Conservation (phyloP, 768 basidiomycete genomes). For the Asterophora lycoperdoides region DNA sequence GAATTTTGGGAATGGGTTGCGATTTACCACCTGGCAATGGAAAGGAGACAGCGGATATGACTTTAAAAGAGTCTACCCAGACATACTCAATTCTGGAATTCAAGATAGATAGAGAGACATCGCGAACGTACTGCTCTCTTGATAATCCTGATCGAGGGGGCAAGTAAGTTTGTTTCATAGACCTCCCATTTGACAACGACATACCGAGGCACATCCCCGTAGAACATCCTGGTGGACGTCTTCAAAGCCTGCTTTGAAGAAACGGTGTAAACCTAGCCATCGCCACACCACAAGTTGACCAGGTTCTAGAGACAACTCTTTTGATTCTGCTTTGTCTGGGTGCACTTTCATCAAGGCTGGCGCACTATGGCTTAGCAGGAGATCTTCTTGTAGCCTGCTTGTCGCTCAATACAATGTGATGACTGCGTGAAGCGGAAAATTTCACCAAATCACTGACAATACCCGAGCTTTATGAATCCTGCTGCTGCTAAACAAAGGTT, state of each 20-base stretch:
- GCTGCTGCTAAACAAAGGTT: slow-evolving; percentile 69
- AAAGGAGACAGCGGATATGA: slow-evolving; percentile 48
- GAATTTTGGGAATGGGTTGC: slow-evolving; percentile 18
- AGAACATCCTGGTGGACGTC: slow-evolving; percentile 32
- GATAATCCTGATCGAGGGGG: slow-evolving; percentile 53
- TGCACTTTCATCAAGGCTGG: slow-evolving; percentile 42
- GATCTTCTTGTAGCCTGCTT: slow-evolving; percentile 53
- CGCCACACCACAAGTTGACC: slow-evolving; percentile 60
- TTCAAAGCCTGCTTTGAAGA: slow-evolving; percentile 47
- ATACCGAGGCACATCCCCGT: slow-evolving; percentile 59
- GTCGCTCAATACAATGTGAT: neutral
- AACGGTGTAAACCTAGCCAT: slow-evolving; percentile 64
- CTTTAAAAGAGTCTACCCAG: slow-evolving; percentile 58
- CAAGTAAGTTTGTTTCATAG: neutral
- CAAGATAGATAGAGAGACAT: neutral
- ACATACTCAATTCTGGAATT: neutral
- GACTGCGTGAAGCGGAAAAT: neutral
- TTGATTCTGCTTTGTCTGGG: slow-evolving; percentile 21
- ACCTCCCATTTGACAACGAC: slow-evolving; percentile 15
- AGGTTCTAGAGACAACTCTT: slow-evolving; percentile 31
- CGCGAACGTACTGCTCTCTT: slow-evolving; percentile 59
- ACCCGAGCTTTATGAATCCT: slow-evolving; percentile 63
- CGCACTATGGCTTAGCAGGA: slow-evolving; percentile 50
- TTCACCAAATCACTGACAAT: slow-evolving; percentile 59
- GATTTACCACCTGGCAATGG: slow-evolving; percentile 19